Base-by-base conservation (phyloP, 768 basidiomycete genomes). In the Tylopilus vinaceipallidus region DNA sequence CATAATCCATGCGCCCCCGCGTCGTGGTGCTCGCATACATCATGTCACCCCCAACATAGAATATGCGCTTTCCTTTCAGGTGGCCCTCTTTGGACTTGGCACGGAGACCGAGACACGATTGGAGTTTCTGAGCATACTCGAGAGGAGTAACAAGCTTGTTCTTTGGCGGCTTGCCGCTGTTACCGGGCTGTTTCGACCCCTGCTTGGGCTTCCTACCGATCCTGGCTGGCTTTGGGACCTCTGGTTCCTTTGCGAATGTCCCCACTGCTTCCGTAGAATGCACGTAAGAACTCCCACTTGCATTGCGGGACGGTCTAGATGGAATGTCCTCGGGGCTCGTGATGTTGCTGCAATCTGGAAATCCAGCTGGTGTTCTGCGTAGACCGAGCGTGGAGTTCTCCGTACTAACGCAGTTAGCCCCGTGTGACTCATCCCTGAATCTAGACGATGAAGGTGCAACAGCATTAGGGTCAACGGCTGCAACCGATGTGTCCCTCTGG, bases 21-120 rank as follows among this genome's bases (percentile, higher is more conserved):
- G 84, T 87, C 38, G 61, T 61, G 32, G 71, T 67, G 22, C 76
- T 71, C 2, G 83, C 83, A 48, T 70, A 74, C 22, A 61, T 70
- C 72, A 76, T 73, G 63, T 88, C 86, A 6, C 75, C 80, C 24
- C 82, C 82, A 30, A 71, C 66, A 57, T 82, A 86, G 59, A 79
- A 81, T 27, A 88, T 78, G 40, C 66, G 70, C 59, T 75, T 79
- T 20, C 81, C 82, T 39, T 69, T 67, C 19, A 87, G 70, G 57
- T 76, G 78, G 26, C 48, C 52, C 19, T 53, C 53, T 50, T 57
- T 66, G 52, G 48, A 55, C 47, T 39, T 54, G 16, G 48, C 53
- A 13, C 56, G 51, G 37, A 56, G 40, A 36, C 59, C 55, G 48
- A 55, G 52, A 36, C 70, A 63, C 5, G 69, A 69, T 23, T 73